Base-by-base conservation (phyloP, 768 basidiomycete genomes). In the Suillus occidentalis region DNA sequence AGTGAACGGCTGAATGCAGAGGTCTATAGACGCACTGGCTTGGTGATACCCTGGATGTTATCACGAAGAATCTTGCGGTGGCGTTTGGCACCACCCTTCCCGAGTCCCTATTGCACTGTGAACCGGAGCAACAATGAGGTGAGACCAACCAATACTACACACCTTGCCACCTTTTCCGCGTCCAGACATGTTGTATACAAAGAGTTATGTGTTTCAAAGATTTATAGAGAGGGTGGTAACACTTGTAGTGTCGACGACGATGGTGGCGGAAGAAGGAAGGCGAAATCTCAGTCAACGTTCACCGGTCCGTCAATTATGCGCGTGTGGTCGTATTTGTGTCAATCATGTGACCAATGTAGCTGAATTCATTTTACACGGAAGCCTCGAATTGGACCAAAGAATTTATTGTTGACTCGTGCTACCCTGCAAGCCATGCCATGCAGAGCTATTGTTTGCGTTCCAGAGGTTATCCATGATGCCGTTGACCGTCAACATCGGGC, bases 31-130 rank as follows among this genome's bases (percentile, higher is more conserved):
- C 67, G 66, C 78, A 77, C 74, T 68, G 76, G 73, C 52, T 87
- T 86, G 45, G 85, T 86, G 61, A 85, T 79, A 72, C 83, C 86
- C 67, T 83, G 84, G 42, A 82, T 78, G 63, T 83, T 83, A 70
- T 82, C 77, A 61, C 81, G 80, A 43, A 82, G 75, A 63, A 82
- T 81, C 76, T 78, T 79, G 68, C 80, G 77, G 71, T 83, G 80
- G 64, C 82, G 81, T 63, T 82, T 82, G 39, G 78, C 79, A 65
- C 80, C 79, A 67, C 80, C 80, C 71, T 76, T 78, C 76, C 91
- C 91, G 75, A 93, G 88, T 45, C 57, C 18, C 52, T 57, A 50
- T 31, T 18, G 16, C 68, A 72, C 60, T 70, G 60, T 40, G 20
- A 62, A 31, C 49, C 55, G 49, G 18, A 49, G 20, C 36, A 60